A percentile compares a stretch with the other conserved stretches of the same genome.
Conservation (phyloP, 257 asterid species). For the Eucommia ulmoides region DNA sequence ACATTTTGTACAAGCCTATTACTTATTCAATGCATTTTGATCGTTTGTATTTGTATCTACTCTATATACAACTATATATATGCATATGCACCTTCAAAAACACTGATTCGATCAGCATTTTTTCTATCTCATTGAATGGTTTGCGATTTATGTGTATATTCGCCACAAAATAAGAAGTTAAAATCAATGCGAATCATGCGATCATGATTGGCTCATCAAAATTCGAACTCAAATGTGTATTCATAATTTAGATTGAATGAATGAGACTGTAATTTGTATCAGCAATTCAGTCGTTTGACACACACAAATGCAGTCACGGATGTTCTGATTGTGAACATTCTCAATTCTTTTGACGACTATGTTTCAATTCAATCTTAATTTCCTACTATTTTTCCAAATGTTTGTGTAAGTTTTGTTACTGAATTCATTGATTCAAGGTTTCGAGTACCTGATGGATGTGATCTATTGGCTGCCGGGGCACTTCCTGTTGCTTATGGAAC, state of each 20-base stretch:
- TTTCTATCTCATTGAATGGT: background rate
- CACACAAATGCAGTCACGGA: background rate
- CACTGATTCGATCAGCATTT: background rate
- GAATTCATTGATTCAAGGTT: conserved; percentile 25
- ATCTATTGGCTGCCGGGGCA: conserved; percentile 76
- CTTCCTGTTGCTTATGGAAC: conserved; percentile 93
- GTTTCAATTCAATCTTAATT: background rate
- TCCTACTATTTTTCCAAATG: background rate
- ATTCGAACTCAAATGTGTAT: background rate
- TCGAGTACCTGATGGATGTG: conserved; percentile 79
- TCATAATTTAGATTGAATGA: background rate
- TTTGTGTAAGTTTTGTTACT: background rate
- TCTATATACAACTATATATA: background rate
- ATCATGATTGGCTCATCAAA: background rate
- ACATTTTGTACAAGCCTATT: background rate
- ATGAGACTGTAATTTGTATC: too few species aligned
- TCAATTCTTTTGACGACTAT: background rate
- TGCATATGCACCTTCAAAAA: background rate
- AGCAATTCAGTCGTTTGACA: background rate
- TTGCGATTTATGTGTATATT: too few species aligned
- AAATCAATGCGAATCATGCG: background rate
- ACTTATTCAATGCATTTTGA: background rate
- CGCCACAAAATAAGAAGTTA: background rate
- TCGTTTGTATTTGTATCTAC: background rate
- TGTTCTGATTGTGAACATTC: background rate